Evolutionary conservation across 2,329 filamentous ascomycete genomes (phyloP), one percentile per base, ranked within the genome.

Genomic region (Talaromyces piceae): DNA sequence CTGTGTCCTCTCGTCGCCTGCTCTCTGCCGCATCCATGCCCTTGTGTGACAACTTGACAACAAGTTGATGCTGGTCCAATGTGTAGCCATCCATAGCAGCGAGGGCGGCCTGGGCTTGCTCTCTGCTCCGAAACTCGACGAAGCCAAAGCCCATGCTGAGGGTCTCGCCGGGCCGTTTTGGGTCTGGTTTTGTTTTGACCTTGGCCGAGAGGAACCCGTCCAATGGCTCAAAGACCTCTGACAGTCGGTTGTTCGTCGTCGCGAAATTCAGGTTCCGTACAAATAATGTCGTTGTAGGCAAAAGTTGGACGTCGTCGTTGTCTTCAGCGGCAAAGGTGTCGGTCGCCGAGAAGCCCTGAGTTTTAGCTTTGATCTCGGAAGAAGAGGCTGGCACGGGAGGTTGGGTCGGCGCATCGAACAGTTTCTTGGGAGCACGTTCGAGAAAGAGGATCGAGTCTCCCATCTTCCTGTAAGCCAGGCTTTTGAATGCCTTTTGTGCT

Each of bases 71-170:
- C 18, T 84, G 86, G 57, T 95, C 89, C n/a, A 98, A 79, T 33
- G 82, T 82, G 67, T 88, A 82, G 9, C 90, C 89, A 67, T 97
- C 84, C 88, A 97, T 93, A n/a, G 83, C 81, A 59, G 82, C 79
- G 53, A 89, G 75, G 22, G 91, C 93, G 43, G 86, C 84, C 58
- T 88, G 81, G 1, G 93, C 91, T 61, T 91, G 81, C 37, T 77
- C 79, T 63, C 88, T 88, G 58, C 79, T 84, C 53, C 79, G 80
- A 71, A 97, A 98, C 62, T 95, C 90, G 54, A 90, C 81, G 68
- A 98, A 98, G 41, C 91, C 93, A 66, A 95, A 98, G 31, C 93
- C 93, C 91, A 97, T 96, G 66, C 91, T 96, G 49, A 98, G 81
- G 3, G 86, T 80, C 68, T 95, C 86, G 7, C 87, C 88, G 16